A percentile compares a stretch with the other conserved stretches of the same genome.
phyloP scores from a whole-genome alignment of 2,329 filamentous ascomycete genomes.

The Pseudogymnoascus sp. region DNA sequence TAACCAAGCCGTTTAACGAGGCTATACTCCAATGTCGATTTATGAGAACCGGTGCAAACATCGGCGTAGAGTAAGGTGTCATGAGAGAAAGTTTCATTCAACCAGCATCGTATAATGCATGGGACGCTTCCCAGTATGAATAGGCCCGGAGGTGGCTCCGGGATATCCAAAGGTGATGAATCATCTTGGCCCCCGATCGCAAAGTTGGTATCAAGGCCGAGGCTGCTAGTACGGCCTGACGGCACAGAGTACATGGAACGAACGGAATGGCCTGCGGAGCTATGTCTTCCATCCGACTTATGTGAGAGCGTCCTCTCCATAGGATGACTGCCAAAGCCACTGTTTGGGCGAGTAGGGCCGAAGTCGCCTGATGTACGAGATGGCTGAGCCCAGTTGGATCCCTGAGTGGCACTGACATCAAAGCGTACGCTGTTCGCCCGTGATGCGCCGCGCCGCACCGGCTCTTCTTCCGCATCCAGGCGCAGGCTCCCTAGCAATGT shows the following conservation, averaged over 20 bases:
- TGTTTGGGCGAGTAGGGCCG: conserved; percentile 65
- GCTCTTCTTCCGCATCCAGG: conserved; percentile 79
- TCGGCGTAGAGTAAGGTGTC: conserved; percentile 83
- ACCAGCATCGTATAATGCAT: conserved; percentile 91
- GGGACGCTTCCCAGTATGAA: conserved; percentile 83
- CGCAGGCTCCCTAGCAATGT: conserved; percentile 73
- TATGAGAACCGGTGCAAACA: conserved; percentile 84
- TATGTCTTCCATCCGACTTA: conserved; percentile 91
- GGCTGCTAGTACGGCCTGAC: conserved; percentile 76
- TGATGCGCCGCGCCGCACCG: conserved; percentile 76
- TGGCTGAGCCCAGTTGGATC: conserved; percentile 74
- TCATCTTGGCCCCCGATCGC: conserved; percentile 53
- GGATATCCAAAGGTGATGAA: conserved; percentile 62
- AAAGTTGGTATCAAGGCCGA: conserved; percentile 71
- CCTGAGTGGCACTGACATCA: conserved; percentile 88
- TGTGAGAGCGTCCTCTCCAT: conserved; percentile 90
- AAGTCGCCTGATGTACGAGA: conserved; percentile 79
- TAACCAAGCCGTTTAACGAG: conserved; percentile 69
- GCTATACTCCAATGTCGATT: conserved; percentile 69
- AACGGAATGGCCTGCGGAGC: conserved; percentile 78
- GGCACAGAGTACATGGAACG: conserved; percentile 61
- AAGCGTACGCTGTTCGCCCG: conserved; percentile 96
- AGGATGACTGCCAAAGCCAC: conserved; percentile 66
- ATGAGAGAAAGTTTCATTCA: conserved; percentile 84
- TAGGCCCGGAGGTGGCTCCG: conserved; percentile 71